A percentile compares a stretch with the other conserved stretches of the same genome.
Conservation (phyloP, 2,329 filamentous ascomycete species). For the Teratosphaeria pseudoeucalypti region DNA sequence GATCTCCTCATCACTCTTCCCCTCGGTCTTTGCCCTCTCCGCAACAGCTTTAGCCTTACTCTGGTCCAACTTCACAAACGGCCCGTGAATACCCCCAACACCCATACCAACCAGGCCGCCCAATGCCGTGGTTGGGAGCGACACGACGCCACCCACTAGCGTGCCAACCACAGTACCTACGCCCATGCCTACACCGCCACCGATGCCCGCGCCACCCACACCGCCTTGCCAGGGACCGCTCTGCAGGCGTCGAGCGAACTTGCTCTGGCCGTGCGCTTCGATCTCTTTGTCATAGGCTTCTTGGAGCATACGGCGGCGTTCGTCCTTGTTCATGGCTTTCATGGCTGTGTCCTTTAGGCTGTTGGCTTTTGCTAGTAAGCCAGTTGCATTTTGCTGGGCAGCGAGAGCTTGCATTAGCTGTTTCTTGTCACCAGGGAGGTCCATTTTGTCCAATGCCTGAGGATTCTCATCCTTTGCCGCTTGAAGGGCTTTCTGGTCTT, state of each 20-base stretch:
- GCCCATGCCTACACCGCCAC: conserved; percentile 30
- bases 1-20: conserved; percentile 9
- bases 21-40: conserved; percentile 10
- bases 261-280: conserved; percentile 21
- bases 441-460: not conserved
- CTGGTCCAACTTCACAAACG: conserved; percentile 31
- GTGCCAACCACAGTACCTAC: conserved; percentile 33
- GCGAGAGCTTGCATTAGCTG: conserved; percentile 14
- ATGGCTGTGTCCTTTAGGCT: conserved; percentile 7
- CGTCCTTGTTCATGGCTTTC: conserved; percentile 11
- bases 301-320: conserved; percentile 18
- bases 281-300: conserved; percentile 24
- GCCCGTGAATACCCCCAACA: conserved; percentile 32
- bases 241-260: conserved; percentile 18
- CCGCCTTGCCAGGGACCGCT: conserved; percentile 31
- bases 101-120: conserved; percentile 32
- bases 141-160: conserved; percentile 29
- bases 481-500: not conserved
- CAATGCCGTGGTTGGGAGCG: conserved; percentile 30
- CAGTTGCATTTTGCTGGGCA: conserved; percentile 14
- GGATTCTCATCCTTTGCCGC: not conserved
- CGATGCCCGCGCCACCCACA: conserved; percentile 33
- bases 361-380: conserved; percentile 11
- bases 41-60: conserved; percentile 7
- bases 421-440: conserved; percentile 5